Evolutionary conservation across 2,329 filamentous ascomycete genomes (phyloP), one percentile per base, ranked within the genome.

Genomic region (Plectosphaerella plurivora): DNA sequence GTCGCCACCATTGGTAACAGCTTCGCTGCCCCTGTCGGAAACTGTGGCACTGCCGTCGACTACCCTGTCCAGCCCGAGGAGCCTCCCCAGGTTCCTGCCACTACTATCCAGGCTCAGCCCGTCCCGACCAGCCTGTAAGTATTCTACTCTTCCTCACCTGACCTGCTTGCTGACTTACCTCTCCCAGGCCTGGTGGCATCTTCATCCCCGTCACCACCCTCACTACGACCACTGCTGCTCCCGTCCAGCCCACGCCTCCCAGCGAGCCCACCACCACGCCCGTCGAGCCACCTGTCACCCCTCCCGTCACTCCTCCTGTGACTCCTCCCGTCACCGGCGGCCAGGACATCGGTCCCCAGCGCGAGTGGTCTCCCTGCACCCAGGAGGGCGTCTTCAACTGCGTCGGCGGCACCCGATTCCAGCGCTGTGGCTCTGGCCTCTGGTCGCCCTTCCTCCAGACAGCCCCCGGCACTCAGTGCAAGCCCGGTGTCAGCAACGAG

Each of bases 361-460:
- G 63, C 18, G 18, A 61, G 70, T 8, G 74, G 73, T 35, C 66
- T 73, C 14, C 51, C 72, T 86, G 83, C 69, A 66, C 62, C 36
- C 53, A 68, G 4, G 81, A 86, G 59, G 83, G 83, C 16, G 59
- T 65, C 14, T 86, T 79, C 79, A 79, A 81, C 67, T 86, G 83
- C 62, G 68, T 83, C 24, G 71, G 68, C 16, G 81, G 81, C 49
- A 68, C 65, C 22, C 71, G 74, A 47, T 86, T 83, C 73, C 82
- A 86, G 68, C 81, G 81, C 52, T 86, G 83, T 59, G 82, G 79
- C n/a, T 77, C 73, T 12, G 82, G 82, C 8, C 59, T 65, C 51
- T 86, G 83, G 83, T 74, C 76, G 16, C 61, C 59, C 7, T 55
- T 71, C 41, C 71, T 78, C 53, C 60, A 66, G 36, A 73, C 85